Conservation (phyloP, 169 alveolate species). For the Plasmodium relictum region DNA sequence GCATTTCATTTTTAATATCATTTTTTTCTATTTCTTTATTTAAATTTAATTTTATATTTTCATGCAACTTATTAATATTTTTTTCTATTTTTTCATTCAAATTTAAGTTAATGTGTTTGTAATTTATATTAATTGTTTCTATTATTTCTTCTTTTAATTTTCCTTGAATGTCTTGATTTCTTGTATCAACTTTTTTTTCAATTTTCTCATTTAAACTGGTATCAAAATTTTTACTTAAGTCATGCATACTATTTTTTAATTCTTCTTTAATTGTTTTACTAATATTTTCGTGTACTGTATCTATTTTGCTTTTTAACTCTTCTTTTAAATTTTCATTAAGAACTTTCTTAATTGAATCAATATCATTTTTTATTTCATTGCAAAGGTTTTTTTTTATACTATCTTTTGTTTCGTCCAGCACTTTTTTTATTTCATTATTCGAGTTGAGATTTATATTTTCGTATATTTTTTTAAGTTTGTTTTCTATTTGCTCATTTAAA, state of each 20-base stretch:
- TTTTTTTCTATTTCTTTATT: conserved; percentile 3
- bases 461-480: background rate
- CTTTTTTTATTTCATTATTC: background rate
- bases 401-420: background rate
- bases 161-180: background rate
- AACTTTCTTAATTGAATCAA: background rate
- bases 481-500: conserved; percentile 1
- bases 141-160: background rate
- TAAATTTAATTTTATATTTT: background rate
- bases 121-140: background rate
- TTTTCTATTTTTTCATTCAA: conserved; percentile 8
- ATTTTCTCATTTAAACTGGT: conserved; percentile 1
- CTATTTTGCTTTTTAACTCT: conserved; percentile 39
- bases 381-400: background rate
- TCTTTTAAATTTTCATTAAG: background rate
- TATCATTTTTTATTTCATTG: background rate
- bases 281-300: conserved; percentile 25
- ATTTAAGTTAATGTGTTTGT: background rate
- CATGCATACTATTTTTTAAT: conserved; percentile 17
- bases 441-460: background rate
- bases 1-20: background rate
- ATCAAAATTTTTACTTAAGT: background rate
- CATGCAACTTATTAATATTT: conserved; percentile 1
- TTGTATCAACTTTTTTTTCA: background rate
- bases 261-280: conserved; percentile 37